Conservation (phyloP, 1,139 yeast genomes). For the Yamadazyma dendronema region DNA sequence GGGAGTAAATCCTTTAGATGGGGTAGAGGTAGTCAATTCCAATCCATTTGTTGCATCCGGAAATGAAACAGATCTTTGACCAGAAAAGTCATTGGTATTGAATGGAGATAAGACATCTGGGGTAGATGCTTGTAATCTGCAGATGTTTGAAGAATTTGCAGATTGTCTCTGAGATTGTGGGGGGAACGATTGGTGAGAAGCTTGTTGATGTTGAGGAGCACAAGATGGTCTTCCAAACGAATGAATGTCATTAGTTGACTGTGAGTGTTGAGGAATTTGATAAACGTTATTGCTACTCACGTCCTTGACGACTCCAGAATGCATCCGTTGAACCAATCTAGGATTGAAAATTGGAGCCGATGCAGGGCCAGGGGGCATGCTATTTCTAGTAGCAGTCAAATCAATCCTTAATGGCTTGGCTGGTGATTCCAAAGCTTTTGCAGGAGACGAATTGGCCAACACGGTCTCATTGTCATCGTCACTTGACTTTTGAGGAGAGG, state of each 20-base stretch:
- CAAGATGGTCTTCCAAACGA: neutral
- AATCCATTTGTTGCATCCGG: constrained; percentile 9
- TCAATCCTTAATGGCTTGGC: constrained; percentile 20
- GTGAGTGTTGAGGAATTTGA: constrained; percentile 11
- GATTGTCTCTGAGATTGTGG: neutral
- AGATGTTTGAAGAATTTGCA: neutral
- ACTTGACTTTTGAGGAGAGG: neutral
- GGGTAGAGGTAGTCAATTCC: constrained; percentile 18
- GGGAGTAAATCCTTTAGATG: constrained; percentile 11
- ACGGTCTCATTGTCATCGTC: constrained; percentile 44
- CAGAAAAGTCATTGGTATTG: constrained; percentile 8
- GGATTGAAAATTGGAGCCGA: constrained; percentile 39
- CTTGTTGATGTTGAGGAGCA: neutral
- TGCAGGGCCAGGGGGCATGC: constrained; percentile 26
- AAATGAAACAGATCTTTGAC: constrained; percentile 4
- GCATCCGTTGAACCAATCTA: constrained; percentile 8
- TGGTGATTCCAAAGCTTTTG: constrained; percentile 19
- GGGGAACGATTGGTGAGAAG: neutral
- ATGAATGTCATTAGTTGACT: constrained; percentile 13
- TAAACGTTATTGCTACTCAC: neutral
- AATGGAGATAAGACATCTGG: constrained; percentile 17
- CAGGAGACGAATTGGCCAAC: constrained; percentile 41
- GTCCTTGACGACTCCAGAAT: constrained; percentile 1
- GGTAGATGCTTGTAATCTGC: constrained; percentile 3
- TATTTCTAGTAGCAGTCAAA: constrained; percentile 11